phyloP scores from a whole-genome alignment of 2,329 filamentous ascomycete genomes.

The Paraphoma sp. region DNA sequence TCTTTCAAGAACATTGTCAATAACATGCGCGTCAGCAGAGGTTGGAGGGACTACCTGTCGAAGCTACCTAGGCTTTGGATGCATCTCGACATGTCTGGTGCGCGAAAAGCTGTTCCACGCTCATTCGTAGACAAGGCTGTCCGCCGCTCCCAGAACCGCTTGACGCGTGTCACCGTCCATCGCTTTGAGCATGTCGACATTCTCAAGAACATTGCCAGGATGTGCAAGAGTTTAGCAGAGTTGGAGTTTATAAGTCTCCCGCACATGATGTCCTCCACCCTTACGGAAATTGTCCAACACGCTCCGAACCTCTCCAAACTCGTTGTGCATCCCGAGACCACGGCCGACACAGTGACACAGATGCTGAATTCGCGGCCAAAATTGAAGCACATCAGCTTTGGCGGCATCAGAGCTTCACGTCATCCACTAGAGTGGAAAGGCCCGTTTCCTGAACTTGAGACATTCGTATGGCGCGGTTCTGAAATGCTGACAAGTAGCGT shows the following conservation, averaged over 20 bases:
- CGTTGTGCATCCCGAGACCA: constrained; percentile 31
- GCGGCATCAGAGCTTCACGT: neutral
- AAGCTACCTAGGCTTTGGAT: constrained; percentile 58
- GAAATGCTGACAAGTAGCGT: neutral
- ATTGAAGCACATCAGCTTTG: constrained; percentile 34
- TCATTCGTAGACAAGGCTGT: constrained; percentile 53
- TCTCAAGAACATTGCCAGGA: constrained; percentile 47
- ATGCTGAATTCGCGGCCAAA: constrained; percentile 35
- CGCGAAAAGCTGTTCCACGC: constrained; percentile 51
- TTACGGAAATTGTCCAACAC: constrained; percentile 38
- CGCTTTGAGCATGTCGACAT: constrained; percentile 50
- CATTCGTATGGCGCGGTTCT: constrained; percentile 18
- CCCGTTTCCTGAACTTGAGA: constrained; percentile 32
- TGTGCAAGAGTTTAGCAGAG: constrained; percentile 43
- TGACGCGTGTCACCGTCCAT: constrained; percentile 43
- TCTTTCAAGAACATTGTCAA: constrained; percentile 59
- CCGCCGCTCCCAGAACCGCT: constrained; percentile 44
- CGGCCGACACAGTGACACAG: constrained; percentile 30
- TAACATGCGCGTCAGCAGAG: constrained; percentile 61
- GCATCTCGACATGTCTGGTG: constrained; percentile 59
- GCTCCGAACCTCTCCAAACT: constrained; percentile 35
- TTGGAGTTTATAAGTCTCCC: constrained; percentile 41
- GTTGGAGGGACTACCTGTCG: constrained; percentile 61
- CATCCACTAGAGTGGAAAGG: constrained; percentile 27
- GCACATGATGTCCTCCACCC: constrained; percentile 28